Evolutionary conservation across 208 protist species (phyloP), one percentile per base, ranked within the genome.

Genomic region (Wallacemonas sp.): DNA sequence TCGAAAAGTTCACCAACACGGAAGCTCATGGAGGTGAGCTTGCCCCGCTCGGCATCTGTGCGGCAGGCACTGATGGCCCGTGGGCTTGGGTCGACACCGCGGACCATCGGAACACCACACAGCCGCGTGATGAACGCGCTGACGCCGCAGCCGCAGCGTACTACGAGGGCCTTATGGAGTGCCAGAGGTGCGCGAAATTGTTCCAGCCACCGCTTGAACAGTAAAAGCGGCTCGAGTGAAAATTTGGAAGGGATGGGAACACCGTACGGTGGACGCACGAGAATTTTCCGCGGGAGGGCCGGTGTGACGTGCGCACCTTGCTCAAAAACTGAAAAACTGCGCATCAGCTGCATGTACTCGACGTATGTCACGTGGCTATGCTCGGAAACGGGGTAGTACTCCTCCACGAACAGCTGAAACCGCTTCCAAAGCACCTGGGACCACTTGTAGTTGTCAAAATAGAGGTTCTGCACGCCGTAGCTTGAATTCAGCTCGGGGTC

Each of bases 401-500:
- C 82, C 57, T 94, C 86, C 1, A 85, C 91, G 78, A 85, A 96
- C 16, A 78, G 36, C 52, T 93, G 86, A 69, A 96, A 96, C 11
- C 87, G 64, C 57, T 84, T 87, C 87, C 88, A 96, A 47, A 96
- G 61, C 26, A 93, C 78, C 65, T 93, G 86, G 1, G 91, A 94
- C 91, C 91, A 96, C 36, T 93, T 93, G 56, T 90, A 94, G 47
- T 96, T 96, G 63, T 96, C 91, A 81, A 96, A 96, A 41, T 89
- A 94, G 1, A 89, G 56, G 56, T 96, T 96, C 65, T 96, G 91
- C 17, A 94, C 75, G 17, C 91, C 91, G 63, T 88, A 94, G 33
- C 88, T 94, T n/a, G 78, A 72, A 49, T 96, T 96, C 17, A 93
- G 62, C 62, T 96, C 88, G 0, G 86, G 76, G 55, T 96, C 87